Evolutionary conservation across 208 protist species (phyloP).

Genomic region (Leishmania turanica): DNA sequence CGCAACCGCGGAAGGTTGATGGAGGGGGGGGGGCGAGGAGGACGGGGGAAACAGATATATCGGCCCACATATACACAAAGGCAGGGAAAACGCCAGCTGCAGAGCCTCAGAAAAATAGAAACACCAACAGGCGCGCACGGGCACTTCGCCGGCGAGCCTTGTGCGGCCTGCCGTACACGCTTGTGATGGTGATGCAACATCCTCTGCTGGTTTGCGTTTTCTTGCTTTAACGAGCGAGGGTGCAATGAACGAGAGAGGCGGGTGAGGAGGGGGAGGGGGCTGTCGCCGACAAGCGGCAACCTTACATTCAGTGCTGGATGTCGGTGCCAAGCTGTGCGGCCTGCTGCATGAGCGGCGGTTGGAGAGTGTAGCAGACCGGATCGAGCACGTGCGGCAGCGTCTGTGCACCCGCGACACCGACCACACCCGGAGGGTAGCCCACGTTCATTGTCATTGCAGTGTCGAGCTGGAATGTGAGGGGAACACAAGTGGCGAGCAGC

Average conservation of each 20-base stretch:
- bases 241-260: neutral
- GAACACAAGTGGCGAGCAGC: constrained; percentile 63
- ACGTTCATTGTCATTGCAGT: constrained; percentile 85
- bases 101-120: constrained; percentile 3
- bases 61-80: neutral
- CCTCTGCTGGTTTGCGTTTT: neutral
- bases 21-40: neutral
- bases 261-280: neutral
- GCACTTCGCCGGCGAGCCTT: neutral
- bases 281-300: neutral
- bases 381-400: constrained; percentile 47
- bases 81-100: neutral
- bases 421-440: neutral
- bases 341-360: constrained; percentile 78
- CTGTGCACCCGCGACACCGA: neutral
- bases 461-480: constrained; percentile 85
- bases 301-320: constrained; percentile 50
- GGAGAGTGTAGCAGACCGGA: constrained; percentile 82
- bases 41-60: neutral
- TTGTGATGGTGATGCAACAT: neutral
- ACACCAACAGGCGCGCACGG: neutral
- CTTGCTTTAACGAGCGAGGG: neutral
- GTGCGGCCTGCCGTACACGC: neutral
- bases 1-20: neutral
- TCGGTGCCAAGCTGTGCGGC: constrained; percentile 66